phyloP scores from a whole-genome alignment of 352 stramenopile species.

The Phytophthora sp. region DNA sequence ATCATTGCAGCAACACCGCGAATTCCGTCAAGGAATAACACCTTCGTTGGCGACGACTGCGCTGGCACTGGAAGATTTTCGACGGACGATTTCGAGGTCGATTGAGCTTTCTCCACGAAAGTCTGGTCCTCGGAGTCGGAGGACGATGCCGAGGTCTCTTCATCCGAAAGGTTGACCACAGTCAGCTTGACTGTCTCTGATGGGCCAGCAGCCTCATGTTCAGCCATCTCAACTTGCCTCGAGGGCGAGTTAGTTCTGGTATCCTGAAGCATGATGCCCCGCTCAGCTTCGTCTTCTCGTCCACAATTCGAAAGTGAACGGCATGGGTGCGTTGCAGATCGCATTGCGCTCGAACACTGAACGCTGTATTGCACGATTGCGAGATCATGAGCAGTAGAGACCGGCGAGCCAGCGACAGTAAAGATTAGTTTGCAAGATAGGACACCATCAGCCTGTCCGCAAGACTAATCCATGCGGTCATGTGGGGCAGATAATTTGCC shows the following conservation, averaged over 20 bases:
- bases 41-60: slow-evolving; percentile 3
- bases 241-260: not conserved
- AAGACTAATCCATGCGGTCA: not conserved
- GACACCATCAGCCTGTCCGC: too few species aligned
- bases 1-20: slow-evolving; percentile 45
- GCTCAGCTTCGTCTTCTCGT: not conserved
- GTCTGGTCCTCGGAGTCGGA: slow-evolving; percentile 13
- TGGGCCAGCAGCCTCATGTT: not conserved
- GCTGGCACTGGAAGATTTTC: slow-evolving; percentile 1
- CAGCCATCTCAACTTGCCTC: not conserved
- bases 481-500: not conserved
- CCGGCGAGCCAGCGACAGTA: too few species aligned
- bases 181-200: not conserved
- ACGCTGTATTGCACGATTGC: too few species aligned
- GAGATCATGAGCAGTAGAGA: too few species aligned
- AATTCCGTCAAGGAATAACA: slow-evolving; percentile 44
- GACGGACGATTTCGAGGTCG: slow-evolving; percentile 7
- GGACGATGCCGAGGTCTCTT: slow-evolving; percentile 16
- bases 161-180: slow-evolving; percentile 14
- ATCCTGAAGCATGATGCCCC: slow-evolving; percentile 8
- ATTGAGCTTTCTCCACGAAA: slow-evolving; percentile 4
- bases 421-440: too few species aligned
- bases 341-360: too few species aligned
- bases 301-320: slow-evolving; percentile 5
- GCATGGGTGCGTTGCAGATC: too few species aligned